A percentile compares a stretch with the other conserved stretches of the same genome.
phyloP scores from a whole-genome alignment of 2,329 filamentous ascomycete species.

The Graphilbum ipis-grandicollis region DNA sequence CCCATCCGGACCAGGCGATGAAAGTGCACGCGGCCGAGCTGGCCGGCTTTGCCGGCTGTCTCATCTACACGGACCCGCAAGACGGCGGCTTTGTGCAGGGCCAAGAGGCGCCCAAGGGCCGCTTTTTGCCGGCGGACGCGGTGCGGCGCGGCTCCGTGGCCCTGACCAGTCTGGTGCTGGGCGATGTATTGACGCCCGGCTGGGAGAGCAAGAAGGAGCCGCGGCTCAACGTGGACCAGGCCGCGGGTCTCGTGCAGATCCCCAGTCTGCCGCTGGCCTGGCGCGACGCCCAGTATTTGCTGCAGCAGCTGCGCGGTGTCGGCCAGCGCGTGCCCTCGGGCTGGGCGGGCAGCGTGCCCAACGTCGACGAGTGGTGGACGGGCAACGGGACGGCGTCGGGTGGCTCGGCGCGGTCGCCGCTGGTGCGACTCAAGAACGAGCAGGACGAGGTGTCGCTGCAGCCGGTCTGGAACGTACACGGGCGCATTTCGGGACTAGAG shows the following conservation, averaged over 20 bases:
- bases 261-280: conserved; percentile 82
- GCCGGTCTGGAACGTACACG: conserved; percentile 84
- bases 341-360: conserved; percentile 65
- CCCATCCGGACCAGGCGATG: conserved; percentile 52
- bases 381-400: conserved; percentile 58
- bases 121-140: conserved; percentile 63
- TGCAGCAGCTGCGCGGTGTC: conserved; percentile 58
- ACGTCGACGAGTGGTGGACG: conserved; percentile 68
- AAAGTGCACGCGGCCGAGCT: conserved; percentile 85
- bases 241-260: conserved; percentile 59
- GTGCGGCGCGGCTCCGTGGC: conserved; percentile 73
- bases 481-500: conserved; percentile 69
- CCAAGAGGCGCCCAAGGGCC: conserved; percentile 55
- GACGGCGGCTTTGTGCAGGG: conserved; percentile 70
- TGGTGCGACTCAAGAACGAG: conserved; percentile 67
- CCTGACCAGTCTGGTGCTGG: conserved; percentile 65
- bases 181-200: conserved; percentile 84
- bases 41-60: conserved; percentile 69
- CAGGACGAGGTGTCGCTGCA: conserved; percentile 73
- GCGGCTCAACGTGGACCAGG: conserved; percentile 52
- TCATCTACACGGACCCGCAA: conserved; percentile 82
- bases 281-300: conserved; percentile 67
- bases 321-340: conserved; percentile 50
- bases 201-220: conserved; percentile 54
- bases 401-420: conserved; percentile 46